phyloP scores from a whole-genome alignment of 139 green algal genomes.

The Coccomyxa sp. region DNA sequence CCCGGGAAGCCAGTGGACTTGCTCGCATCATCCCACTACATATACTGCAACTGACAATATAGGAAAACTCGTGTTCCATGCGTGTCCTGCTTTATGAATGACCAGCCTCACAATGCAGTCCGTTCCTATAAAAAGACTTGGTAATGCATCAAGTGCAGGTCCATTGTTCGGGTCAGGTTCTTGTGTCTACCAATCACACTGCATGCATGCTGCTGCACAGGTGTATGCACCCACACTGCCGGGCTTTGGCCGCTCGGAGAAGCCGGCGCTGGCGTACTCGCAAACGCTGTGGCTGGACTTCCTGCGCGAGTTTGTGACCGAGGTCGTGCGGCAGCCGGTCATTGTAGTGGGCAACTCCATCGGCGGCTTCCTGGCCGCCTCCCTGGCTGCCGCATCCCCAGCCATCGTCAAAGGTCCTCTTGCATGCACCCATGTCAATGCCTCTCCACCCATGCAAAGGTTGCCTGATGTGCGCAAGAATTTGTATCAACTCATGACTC shows the following conservation, averaged over 20 bases:
- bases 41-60: neutral
- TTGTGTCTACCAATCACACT: neutral
- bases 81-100: no score
- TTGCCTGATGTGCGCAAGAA: no score
- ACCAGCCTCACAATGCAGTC: no score
- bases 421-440: neutral
- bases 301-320: conserved; percentile 64
- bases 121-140: no score
- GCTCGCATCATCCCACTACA: neutral
- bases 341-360: conserved; percentile 96
- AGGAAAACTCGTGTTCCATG: no score
- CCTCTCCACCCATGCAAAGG: no score
- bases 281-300: conserved; percentile 79
- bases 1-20: no score
- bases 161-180: no score
- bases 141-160: no score
- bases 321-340: conserved; percentile 72
- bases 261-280: conserved; percentile 76
- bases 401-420: conserved; percentile 29
- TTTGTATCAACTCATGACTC: no score
- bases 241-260: conserved; percentile 82
- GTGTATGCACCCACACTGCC: conserved; percentile 79
- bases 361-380: conserved; percentile 78
- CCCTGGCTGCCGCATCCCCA: conserved; percentile 61
- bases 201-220: conserved; percentile 1